These are phyloP conservation scores for Oryza nivara DNA, from an alignment of 176 grass and related monocot genomes.

Conservation along the genomic window DNA sequence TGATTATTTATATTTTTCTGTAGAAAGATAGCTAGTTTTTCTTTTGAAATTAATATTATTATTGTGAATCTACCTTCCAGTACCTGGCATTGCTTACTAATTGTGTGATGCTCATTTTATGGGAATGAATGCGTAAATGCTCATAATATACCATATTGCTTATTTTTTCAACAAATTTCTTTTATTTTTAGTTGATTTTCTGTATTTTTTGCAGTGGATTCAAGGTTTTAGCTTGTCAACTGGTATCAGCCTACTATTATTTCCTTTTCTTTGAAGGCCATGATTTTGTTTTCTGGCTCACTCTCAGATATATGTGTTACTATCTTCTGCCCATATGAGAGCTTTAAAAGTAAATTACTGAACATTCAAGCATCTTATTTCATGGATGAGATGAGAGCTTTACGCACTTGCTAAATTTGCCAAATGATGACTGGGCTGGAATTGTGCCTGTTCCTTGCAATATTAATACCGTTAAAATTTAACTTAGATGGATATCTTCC, in stretches of 20 bases:
- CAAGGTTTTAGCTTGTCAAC: not conserved
- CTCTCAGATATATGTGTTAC: not conserved
- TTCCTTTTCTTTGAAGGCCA: not conserved
- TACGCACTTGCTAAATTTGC: not conserved
- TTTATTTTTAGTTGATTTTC: not conserved
- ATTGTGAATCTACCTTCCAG: slow-evolving; percentile 8
- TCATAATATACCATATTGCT: not conserved
- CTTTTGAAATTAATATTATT: not conserved
- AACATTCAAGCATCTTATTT: slow-evolving; percentile 15
- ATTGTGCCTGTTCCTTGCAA: slow-evolving; percentile 8
- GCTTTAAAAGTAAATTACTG: not conserved
- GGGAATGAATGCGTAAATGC: not conserved
- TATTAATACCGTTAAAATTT: not conserved
- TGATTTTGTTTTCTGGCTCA: not conserved
- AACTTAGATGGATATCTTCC: not conserved
- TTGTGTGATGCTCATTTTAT: slow-evolving; percentile 6
- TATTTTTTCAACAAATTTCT: not conserved
- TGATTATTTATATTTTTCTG: not conserved
- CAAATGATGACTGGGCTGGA: not conserved
- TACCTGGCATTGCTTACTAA: slow-evolving; percentile 12
- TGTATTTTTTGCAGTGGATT: not conserved
- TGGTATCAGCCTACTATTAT: not conserved
- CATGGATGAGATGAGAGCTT: not conserved
- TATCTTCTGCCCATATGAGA: not conserved
- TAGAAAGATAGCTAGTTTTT: slow-evolving; percentile 5